A percentile compares a stretch with the other conserved stretches of the same genome.
Conservation (phyloP, 2,329 filamentous ascomycete genomes). For the Diaporthe vexans region DNA sequence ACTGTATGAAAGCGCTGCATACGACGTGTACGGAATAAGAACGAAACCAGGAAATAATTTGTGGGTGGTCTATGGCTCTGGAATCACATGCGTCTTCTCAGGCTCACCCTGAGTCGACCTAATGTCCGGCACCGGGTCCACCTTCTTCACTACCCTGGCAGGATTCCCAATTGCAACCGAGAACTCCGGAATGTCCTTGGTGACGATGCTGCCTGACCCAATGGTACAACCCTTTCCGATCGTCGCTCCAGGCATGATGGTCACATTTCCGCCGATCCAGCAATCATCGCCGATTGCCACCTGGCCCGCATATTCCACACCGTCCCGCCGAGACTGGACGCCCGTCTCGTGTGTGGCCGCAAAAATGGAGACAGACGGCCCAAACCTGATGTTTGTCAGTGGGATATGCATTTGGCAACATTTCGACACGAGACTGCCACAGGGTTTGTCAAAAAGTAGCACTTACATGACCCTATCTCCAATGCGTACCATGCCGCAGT, state of each 20-base stretch:
- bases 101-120: slow-evolving; percentile 31
- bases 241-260: slow-evolving; percentile 65
- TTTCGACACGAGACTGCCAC: background rate
- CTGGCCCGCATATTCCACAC: slow-evolving; percentile 61
- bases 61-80: slow-evolving; percentile 22
- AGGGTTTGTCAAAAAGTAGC: background rate
- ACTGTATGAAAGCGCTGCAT: too few species aligned
- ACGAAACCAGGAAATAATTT: too few species aligned
- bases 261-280: slow-evolving; percentile 66
- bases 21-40: too few species aligned
- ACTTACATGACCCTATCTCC: slow-evolving; percentile 73
- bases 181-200: slow-evolving; percentile 62
- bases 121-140: slow-evolving; percentile 54
- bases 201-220: slow-evolving; percentile 65
- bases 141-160: slow-evolving; percentile 63
- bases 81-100: background rate
- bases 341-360: slow-evolving; percentile 80
- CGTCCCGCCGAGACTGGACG: slow-evolving; percentile 61
- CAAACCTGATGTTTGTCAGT: slow-evolving; percentile 60
- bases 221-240: slow-evolving; percentile 67
- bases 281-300: slow-evolving; percentile 67
- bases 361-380: slow-evolving; percentile 79
- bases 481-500: slow-evolving; percentile 79
- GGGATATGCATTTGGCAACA: background rate
- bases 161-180: slow-evolving; percentile 64